Evolutionary conservation across 768 basidiomycete species (phyloP), one percentile per base, ranked within the genome.

Genomic region (Daedalea quercina): DNA sequence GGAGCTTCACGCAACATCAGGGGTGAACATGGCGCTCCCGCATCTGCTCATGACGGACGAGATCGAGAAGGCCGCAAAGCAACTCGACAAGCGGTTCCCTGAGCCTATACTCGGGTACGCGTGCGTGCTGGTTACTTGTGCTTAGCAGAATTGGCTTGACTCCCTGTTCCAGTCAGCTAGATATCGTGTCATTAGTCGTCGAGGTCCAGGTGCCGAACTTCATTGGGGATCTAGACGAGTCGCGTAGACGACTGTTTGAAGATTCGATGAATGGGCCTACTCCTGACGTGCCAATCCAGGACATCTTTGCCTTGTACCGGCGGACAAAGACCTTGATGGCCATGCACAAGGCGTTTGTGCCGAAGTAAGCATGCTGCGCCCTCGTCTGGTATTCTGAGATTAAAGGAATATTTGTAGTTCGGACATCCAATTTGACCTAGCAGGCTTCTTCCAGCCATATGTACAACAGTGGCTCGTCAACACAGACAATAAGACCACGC

Each of bases 391-490:
- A 31, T 22, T 35, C 13, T 3, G 2, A 28, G 12, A 41, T 20
- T 51, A 11, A 40, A 6, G 2, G 8, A 19, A 22, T 9, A 17
- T 31, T 47, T 24, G 41, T 58, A 89, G 85, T 13, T 76, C 73
- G 0, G 72, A 76, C 17, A 63, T 85, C 17, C 71, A 76, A 9
- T 90, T 94, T 60, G 81, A 92, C 57, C 69, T 91, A 25, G 76
- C 82, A 3, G 74, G 72, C 3, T 90, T 89, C 70, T 98, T 98
- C 63, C 87, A 91, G 66, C 81, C 86, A 2, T 92, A 91, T 65
- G 90, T 97, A 8, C 76, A 81, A 7, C 82, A 87, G 57, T 99
- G 94, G 95, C 70, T 99, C 23, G 60, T 80, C n/a, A 85, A 86
- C 54, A 96, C 91, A 0, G 89, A 94, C 59, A 81, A 74, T 53